phyloP scores from a whole-genome alignment of 495 filamentous ascomycete species.

The Xylaria palmicola region DNA sequence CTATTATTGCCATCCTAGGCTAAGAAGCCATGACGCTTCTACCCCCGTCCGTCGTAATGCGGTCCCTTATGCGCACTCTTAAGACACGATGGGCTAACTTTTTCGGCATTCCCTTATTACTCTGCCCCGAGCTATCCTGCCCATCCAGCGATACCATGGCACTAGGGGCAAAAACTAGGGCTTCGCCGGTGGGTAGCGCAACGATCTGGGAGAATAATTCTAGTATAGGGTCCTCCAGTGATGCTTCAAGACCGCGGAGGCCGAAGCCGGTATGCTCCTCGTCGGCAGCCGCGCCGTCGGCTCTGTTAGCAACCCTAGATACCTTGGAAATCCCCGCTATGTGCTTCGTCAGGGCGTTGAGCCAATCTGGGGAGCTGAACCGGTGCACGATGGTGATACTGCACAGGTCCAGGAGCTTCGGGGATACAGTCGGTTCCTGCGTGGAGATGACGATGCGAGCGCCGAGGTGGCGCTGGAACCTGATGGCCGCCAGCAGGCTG shows the following conservation, averaged over 20 bases:
- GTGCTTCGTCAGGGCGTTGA: slow-evolving; percentile 58
- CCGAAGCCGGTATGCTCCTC: background rate
- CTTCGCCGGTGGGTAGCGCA: slow-evolving; percentile 59
- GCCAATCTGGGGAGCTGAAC: slow-evolving; percentile 71
- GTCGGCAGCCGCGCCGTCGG: background rate
- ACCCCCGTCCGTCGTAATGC: slow-evolving; percentile 59
- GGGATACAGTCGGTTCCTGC: slow-evolving; percentile 76
- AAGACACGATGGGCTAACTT: slow-evolving; percentile 49
- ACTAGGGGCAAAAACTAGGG: slow-evolving; percentile 63
- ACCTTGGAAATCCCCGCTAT: slow-evolving; percentile 50
- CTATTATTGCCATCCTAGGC: background rate
- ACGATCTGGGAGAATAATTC: slow-evolving; percentile 57
- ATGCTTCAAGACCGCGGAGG: background rate
- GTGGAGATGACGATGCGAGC: slow-evolving; percentile 70
- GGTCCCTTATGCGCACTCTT: slow-evolving; percentile 51
- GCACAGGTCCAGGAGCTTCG: slow-evolving; percentile 65
- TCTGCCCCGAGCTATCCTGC: background rate
- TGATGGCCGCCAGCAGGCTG: slow-evolving; percentile 61
- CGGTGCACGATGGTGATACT: slow-evolving; percentile 73
- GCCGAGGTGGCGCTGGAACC: slow-evolving; percentile 69
- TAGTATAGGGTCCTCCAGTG: slow-evolving; percentile 4
- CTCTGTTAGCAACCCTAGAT: slow-evolving; percentile 22
- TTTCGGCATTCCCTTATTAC: slow-evolving; percentile 2
- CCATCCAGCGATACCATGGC: slow-evolving; percentile 47
- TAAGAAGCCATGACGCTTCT: slow-evolving; percentile 48